A percentile compares a stretch with the other conserved stretches of the same genome.
Evolutionary conservation across 2,329 filamentous ascomycete species (phyloP).

Genomic region (Pseudopyricularia cyperi): DNA sequence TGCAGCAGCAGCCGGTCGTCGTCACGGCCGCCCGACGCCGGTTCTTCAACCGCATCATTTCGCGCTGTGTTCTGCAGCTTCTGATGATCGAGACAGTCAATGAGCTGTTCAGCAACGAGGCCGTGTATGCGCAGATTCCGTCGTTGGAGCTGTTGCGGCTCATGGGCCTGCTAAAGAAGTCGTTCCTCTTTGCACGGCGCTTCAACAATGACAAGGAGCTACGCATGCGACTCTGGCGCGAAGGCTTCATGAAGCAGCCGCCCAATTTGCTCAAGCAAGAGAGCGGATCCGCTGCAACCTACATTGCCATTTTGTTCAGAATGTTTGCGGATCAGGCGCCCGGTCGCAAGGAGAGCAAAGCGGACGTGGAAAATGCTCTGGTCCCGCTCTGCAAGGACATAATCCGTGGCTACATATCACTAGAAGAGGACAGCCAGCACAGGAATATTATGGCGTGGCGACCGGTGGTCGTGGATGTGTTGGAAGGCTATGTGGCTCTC

Average conservation of each 20-base stretch:
- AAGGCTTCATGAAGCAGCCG: conserved; percentile 99
- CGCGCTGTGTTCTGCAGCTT: conserved; percentile 89
- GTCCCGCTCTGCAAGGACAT: conserved; percentile 95
- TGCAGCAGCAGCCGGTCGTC: conserved; percentile 79
- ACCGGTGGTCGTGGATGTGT: conserved; percentile 89
- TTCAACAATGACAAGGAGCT: conserved; percentile 98
- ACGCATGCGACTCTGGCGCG: conserved; percentile 84
- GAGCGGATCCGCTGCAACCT: conserved; percentile 81
- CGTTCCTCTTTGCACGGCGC: conserved; percentile 87
- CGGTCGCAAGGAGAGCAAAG: conserved; percentile 66
- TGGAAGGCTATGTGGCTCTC: conserved; percentile 85
- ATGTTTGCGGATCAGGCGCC: conserved; percentile 91
- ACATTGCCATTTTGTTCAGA: conserved; percentile 86
- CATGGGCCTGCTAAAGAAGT: conserved; percentile 91
- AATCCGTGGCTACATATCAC: conserved; percentile 66
- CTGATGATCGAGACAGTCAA: conserved; percentile 99
- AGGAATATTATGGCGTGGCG: conserved; percentile 95
- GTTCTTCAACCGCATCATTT: conserved; percentile 99
- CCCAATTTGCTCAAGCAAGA: conserved; percentile 97
- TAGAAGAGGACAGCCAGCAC: conserved; percentile 95
- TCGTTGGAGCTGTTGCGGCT: conserved; percentile 78
- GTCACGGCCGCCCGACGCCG: conserved; percentile 86
- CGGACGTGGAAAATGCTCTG: conserved; percentile 79
- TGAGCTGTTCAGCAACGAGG: conserved; percentile 94
- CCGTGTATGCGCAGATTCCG: conserved; percentile 87